Evolutionary conservation across 192 early-diverging fungal species (phyloP).

Genomic region (Thoreauomyces humboldtii): DNA sequence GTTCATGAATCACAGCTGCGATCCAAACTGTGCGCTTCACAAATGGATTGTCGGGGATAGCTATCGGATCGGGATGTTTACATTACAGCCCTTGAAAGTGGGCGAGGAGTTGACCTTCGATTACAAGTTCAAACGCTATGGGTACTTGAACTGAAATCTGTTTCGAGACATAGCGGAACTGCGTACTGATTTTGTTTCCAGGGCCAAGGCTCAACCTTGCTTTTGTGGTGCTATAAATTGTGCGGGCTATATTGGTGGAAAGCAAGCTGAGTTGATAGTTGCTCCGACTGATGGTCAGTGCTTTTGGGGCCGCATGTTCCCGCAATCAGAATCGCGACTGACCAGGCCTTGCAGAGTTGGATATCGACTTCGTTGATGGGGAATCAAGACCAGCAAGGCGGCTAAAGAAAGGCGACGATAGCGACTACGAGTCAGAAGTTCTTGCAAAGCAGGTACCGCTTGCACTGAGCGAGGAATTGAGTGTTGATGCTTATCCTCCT

Average conservation of each 20-base stretch:
- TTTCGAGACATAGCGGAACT: too few relatives aligned
- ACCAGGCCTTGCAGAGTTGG: slow-evolving; percentile 26
- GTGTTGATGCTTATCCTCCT: too few relatives aligned
- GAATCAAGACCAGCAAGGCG: not conserved
- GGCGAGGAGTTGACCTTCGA: slow-evolving; percentile 96
- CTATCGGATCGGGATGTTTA: slow-evolving; percentile 95
- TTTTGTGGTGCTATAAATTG: slow-evolving; percentile 88
- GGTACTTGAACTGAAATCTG: too few relatives aligned
- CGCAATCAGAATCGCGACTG: not conserved
- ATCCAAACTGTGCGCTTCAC: slow-evolving; percentile 89
- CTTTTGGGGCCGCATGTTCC: not conserved
- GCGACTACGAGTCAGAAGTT: slow-evolving; percentile 38
- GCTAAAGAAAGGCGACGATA: slow-evolving; percentile 40
- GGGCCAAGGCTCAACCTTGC: slow-evolving; percentile 86
- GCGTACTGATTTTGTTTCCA: slow-evolving; percentile 19
- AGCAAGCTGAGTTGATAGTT: slow-evolving; percentile 46
- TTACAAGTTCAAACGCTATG: slow-evolving; percentile 96
- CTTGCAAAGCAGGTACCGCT: slow-evolving; percentile 16
- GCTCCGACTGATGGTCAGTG: slow-evolving; percentile 4
- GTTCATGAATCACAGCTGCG: slow-evolving; percentile 98
- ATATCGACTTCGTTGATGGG: slow-evolving; percentile 51
- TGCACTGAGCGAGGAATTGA: too few relatives aligned
- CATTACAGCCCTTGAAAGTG: slow-evolving; percentile 66
- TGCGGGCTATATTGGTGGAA: slow-evolving; percentile 89
- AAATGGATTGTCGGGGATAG: slow-evolving; percentile 95